Percentiles rank a stretch among this genome's conserved stretches.
phyloP scores from a whole-genome alignment of 805 yeast genomes.

The Hanseniaspora hatyaiensis region DNA sequence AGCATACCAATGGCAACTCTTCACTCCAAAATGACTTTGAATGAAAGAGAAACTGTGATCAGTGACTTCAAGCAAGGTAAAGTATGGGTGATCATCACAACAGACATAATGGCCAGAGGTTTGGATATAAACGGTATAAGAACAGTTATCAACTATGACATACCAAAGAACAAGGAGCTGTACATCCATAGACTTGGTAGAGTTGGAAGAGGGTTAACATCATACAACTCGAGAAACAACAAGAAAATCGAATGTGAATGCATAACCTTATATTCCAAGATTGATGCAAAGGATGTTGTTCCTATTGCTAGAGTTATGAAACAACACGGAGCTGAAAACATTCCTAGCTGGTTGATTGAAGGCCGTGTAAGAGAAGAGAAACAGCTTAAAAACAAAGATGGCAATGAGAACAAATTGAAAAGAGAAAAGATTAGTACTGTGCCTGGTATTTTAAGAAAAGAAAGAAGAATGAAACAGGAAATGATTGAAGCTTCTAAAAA shows the following conservation, averaged over 20 bases:
- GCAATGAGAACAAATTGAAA: slow-evolving; percentile 45
- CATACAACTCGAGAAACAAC: not conserved
- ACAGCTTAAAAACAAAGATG: slow-evolving; percentile 6
- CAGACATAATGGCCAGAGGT: slow-evolving; percentile 94
- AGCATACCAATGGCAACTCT: slow-evolving; percentile 87
- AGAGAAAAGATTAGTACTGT: slow-evolving; percentile 77
- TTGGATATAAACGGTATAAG: slow-evolving; percentile 94
- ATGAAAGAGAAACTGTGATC: slow-evolving; percentile 75
- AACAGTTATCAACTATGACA: slow-evolving; percentile 89
- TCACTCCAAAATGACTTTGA: slow-evolving; percentile 84
- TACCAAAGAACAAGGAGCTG: slow-evolving; percentile 85
- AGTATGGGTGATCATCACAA: slow-evolving; percentile 90
- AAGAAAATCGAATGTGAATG: slow-evolving; percentile 82
- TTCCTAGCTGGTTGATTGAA: slow-evolving; percentile 65
- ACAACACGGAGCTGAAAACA: slow-evolving; percentile 68
- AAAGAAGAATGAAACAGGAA: slow-evolving; percentile 49
- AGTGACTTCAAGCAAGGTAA: slow-evolving; percentile 81
- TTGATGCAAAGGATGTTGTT: slow-evolving; percentile 62
- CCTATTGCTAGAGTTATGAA: slow-evolving; percentile 90
- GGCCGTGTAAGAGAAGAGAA: slow-evolving; percentile 7
- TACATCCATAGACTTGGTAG: slow-evolving; percentile 97
- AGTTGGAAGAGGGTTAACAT: slow-evolving; percentile 59
- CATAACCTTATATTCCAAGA: slow-evolving; percentile 84
- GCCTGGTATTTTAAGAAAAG: slow-evolving; percentile 53
- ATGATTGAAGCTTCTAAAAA: slow-evolving; percentile 70